Evolutionary conservation across 2,329 filamentous ascomycete genomes (phyloP), one percentile per base, ranked within the genome.

Genomic region (Colletotrichum lupini): DNA sequence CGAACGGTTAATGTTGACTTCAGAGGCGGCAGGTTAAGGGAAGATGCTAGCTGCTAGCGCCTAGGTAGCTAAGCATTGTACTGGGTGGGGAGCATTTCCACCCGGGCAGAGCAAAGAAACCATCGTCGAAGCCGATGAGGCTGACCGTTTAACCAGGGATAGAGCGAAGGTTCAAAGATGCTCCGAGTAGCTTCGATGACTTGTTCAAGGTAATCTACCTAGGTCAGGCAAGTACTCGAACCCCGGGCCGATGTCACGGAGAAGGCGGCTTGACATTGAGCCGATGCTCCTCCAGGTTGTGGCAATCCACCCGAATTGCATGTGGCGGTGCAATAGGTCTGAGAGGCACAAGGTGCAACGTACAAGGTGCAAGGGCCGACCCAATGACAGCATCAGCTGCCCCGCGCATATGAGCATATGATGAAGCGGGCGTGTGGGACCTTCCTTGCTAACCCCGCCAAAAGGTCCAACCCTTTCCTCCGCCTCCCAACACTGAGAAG

Each of bases 351-450:
- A 52, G 61, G 61, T 49, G 26, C 52, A 46, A 46, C 9, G 57
- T 16, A 22, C 42, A 49, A 32, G 46, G 61, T 49, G 35, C 52
- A 46, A 46, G 30, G 26, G 32, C 67, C 22, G 64, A 59, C 46
- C 59, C 65, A 67, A 73, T 64, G 72, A 73, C 73, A 73, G 65
- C 61, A 65, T 69, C 69, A 73, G 64, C 65, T 74, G 73, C 73
- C 73, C 73, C 73, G 73, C 73, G 60, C 73, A 63, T 69, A 55
- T 58, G 73, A 66, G 60, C 73, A 63, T 73, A 62, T 58, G 73
- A 66, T 73, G 35, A 70, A 66, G 71, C 71, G 67, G 58, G 67
- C 24, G 55, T 69, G 67, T 65, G 62, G 52, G 71, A 66, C 60
- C 71, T 64, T 42, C 32, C 62, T 64, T 55, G 37, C 37, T 61